Percentiles rank a stretch among this genome's conserved stretches.
Conservation (phyloP, 2,329 filamentous ascomycete species). For the Verticillium longisporum region DNA sequence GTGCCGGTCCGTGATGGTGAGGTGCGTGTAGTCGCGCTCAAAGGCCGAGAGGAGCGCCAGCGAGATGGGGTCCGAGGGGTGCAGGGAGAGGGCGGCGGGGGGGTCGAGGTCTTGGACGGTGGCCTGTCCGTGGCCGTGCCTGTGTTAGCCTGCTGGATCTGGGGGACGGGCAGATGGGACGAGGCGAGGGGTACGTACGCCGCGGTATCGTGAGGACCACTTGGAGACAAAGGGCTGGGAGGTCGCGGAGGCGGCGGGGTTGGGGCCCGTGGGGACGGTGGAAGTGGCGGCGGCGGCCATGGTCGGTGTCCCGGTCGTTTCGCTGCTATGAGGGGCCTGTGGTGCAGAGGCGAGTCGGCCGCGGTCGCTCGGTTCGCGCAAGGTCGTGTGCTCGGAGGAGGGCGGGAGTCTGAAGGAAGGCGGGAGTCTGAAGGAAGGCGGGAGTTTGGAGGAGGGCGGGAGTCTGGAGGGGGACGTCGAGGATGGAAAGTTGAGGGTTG, state of each 20-base stretch:
- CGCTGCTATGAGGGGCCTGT: neutral
- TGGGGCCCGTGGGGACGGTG: slow-evolving; percentile 11
- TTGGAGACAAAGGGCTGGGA: slow-evolving; percentile 41
- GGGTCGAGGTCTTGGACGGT: slow-evolving; percentile 96
- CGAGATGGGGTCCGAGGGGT: slow-evolving; percentile 71
- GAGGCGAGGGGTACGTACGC: slow-evolving; percentile 37
- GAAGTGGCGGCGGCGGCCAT: slow-evolving; percentile 26
- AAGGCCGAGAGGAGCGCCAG: slow-evolving; percentile 78
- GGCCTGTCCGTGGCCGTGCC: slow-evolving; percentile 62
- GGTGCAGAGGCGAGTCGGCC: neutral
- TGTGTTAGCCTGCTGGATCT: neutral
- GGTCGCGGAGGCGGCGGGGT: slow-evolving; percentile 11
- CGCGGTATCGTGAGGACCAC: slow-evolving; percentile 55
- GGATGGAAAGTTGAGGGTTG: neutral
- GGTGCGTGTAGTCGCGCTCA: slow-evolving; percentile 93
- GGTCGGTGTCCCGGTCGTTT: slow-evolving; percentile 1
- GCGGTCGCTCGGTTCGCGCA: neutral
- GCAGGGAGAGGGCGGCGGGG: slow-evolving; percentile 82
- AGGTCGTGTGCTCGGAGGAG: neutral
- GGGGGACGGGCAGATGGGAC: neutral
- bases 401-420: too few relatives aligned
- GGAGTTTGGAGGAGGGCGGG: too few relatives aligned
- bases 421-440: too few relatives aligned
- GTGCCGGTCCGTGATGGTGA: slow-evolving; percentile 72
- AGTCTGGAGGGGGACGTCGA: neutral